Evolutionary conservation across 2,329 filamentous ascomycete species (phyloP).

Genomic region (Fusarium sp.): DNA sequence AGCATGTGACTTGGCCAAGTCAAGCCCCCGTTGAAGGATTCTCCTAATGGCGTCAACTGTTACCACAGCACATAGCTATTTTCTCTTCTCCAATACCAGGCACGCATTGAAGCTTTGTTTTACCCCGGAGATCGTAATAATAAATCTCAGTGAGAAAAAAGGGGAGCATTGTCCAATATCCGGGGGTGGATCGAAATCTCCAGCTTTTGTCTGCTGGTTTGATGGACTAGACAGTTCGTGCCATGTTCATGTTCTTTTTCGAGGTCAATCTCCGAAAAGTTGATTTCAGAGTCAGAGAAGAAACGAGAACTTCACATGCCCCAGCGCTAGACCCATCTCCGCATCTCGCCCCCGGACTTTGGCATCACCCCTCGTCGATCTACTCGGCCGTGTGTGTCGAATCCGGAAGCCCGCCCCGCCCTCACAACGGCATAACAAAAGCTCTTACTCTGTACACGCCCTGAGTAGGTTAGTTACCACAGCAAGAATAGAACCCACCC

Average conservation of each 20-base stretch:
- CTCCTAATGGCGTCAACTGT: background rate
- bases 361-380: slow-evolving; percentile 29
- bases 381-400: slow-evolving; percentile 38
- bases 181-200: slow-evolving; percentile 14
- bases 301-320: slow-evolving; percentile 16
- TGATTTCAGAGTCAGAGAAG: background rate
- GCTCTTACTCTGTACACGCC: background rate
- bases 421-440: background rate
- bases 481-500: background rate
- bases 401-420: slow-evolving; percentile 34
- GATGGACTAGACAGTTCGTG: background rate
- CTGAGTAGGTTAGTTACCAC: background rate
- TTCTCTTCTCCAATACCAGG: background rate
- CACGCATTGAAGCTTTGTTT: background rate
- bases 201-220: background rate
- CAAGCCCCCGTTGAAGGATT: background rate
- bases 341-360: slow-evolving; percentile 25
- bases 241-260: background rate
- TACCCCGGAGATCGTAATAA: background rate
- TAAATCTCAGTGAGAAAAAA: background rate
- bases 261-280: slow-evolving; percentile 8
- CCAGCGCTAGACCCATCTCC: slow-evolving; percentile 2
- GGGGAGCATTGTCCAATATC: slow-evolving; percentile 4
- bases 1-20: slow-evolving; percentile 17
- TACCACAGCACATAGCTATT: too few relatives aligned